These are phyloP conservation scores for Melanogaster broomeanus DNA, from an alignment of 768 basidiomycete genomes.

Conservation along the genomic window DNA sequence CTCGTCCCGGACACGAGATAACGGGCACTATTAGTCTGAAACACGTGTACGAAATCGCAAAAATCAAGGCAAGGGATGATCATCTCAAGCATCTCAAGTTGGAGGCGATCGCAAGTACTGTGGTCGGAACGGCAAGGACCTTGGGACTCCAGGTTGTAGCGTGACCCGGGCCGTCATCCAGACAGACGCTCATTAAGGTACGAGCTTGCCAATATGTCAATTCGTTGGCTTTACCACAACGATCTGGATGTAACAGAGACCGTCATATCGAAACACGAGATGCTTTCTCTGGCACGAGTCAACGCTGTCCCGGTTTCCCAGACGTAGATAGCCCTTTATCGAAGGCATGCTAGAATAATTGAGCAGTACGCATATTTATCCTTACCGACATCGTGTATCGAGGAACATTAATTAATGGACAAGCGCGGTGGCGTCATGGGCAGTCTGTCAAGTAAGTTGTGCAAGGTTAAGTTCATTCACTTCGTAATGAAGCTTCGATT, in stretches of 20 bases:
- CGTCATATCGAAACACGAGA: slow-evolving; percentile 28
- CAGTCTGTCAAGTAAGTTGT: slow-evolving; percentile 26
- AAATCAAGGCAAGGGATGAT: slow-evolving; percentile 91
- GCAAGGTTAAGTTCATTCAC: slow-evolving; percentile 41
- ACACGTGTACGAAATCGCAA: slow-evolving; percentile 98
- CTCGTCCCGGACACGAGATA: slow-evolving; percentile 75
- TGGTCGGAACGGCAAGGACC: slow-evolving; percentile 87
- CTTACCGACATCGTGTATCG: slow-evolving; percentile 33
- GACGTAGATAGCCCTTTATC: slow-evolving; percentile 30
- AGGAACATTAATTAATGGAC: slow-evolving; percentile 38
- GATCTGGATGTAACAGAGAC: slow-evolving; percentile 5
- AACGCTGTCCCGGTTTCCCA: slow-evolving; percentile 14
- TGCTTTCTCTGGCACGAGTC: slow-evolving; percentile 10
- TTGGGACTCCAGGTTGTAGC: slow-evolving; percentile 90
- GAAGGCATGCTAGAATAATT: slow-evolving; percentile 13
- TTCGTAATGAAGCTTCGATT: slow-evolving; percentile 46
- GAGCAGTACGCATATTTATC: slow-evolving; percentile 22
- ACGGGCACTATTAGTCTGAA: slow-evolving; percentile 88
- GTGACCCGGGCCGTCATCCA: slow-evolving; percentile 42
- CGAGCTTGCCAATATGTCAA: slow-evolving; percentile 20
- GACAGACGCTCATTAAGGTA: slow-evolving; percentile 22
- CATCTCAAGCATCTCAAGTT: slow-evolving; percentile 84
- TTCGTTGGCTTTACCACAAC: slow-evolving; percentile 22
- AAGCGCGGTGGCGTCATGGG: slow-evolving; percentile 31
- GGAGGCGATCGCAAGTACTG: slow-evolving; percentile 84